phyloP scores from a whole-genome alignment of 2,329 filamentous ascomycete genomes.

The Penicillium palitans region DNA sequence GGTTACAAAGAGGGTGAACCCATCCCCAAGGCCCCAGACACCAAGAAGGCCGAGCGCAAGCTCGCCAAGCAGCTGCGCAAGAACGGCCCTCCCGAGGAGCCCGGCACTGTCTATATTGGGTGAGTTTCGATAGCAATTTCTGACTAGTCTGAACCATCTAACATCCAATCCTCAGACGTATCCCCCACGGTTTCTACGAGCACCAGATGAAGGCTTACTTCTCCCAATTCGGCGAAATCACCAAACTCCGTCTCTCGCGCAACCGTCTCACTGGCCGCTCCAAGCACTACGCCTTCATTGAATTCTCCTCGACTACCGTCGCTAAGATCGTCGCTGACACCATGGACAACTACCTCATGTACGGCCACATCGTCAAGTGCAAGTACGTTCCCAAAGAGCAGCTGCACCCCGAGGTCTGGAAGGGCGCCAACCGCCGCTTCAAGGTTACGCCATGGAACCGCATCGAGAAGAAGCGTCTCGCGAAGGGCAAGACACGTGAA shows the following conservation, averaged over 20 bases:
- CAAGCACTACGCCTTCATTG: slow-evolving; percentile 93
- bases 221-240: slow-evolving; percentile 84
- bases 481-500: slow-evolving; percentile 69
- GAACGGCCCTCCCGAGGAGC: slow-evolving; percentile 47
- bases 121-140: slow-evolving; percentile 34
- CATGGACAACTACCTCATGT: slow-evolving; percentile 97
- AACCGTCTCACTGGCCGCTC: slow-evolving; percentile 88
- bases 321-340: slow-evolving; percentile 90
- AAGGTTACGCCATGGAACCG: slow-evolving; percentile 85
- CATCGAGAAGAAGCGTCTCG: slow-evolving; percentile 74
- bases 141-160: slow-evolving; percentile 14
- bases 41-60: slow-evolving; percentile 51
- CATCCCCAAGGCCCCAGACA: slow-evolving; percentile 46
- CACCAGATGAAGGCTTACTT: slow-evolving; percentile 93
- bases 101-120: slow-evolving; percentile 85
- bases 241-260: slow-evolving; percentile 76
- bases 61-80: slow-evolving; percentile 54
- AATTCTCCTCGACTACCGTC: slow-evolving; percentile 75
- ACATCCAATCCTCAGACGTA: slow-evolving; percentile 54
- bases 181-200: slow-evolving; percentile 96
- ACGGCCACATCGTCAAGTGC: slow-evolving; percentile 90
- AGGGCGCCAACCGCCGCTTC: slow-evolving; percentile 86
- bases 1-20: slow-evolving; percentile 48
- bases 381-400: slow-evolving; percentile 74
- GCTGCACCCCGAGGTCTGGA: slow-evolving; percentile 79